Evolutionary conservation across 257 asterid genomes (phyloP).

Genomic region (Gentiana dahurica): DNA sequence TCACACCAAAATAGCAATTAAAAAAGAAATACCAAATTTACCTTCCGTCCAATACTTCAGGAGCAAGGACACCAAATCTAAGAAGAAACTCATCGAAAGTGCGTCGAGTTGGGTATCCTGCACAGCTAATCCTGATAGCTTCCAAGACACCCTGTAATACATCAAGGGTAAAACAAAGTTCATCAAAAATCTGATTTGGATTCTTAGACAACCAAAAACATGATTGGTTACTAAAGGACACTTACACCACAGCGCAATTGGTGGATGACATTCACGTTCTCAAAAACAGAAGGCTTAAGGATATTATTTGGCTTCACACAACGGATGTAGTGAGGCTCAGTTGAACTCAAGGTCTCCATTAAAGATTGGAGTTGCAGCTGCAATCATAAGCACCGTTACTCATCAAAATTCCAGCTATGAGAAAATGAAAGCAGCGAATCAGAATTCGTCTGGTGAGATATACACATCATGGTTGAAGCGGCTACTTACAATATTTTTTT

Average conservation of each 20-base stretch:
- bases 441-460: too few species aligned
- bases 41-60: conserved; percentile 58
- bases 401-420: conserved; percentile 14
- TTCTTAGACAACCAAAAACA: conserved; percentile 6
- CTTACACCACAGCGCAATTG: conserved; percentile 99
- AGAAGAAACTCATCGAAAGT: conserved; percentile 94
- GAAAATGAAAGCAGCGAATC: conserved; percentile 1
- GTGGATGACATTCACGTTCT: conserved; percentile 79
- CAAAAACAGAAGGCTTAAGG: conserved; percentile 93
- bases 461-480: too few species aligned
- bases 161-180: not conserved
- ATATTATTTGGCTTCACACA: conserved; percentile 95
- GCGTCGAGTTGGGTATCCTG: conserved; percentile 99
- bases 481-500: too few species aligned
- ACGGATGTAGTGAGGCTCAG: conserved; percentile 99
- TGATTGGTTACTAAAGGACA: conserved; percentile 18
- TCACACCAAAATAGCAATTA: conserved; percentile 3
- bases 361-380: conserved; percentile 96
- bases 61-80: conserved; percentile 97
- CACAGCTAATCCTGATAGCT: conserved; percentile 98
- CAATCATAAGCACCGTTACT: conserved; percentile 25
- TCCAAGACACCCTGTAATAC: conserved; percentile 83
- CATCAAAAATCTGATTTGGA: not conserved
- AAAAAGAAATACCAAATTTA: conserved; percentile 19
- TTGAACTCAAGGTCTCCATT: conserved; percentile 88